Percentiles rank a stretch among this genome's conserved stretches.
Conservation (phyloP, 2,329 filamentous ascomycete species). For the Penicillium aurantiogriseum region DNA sequence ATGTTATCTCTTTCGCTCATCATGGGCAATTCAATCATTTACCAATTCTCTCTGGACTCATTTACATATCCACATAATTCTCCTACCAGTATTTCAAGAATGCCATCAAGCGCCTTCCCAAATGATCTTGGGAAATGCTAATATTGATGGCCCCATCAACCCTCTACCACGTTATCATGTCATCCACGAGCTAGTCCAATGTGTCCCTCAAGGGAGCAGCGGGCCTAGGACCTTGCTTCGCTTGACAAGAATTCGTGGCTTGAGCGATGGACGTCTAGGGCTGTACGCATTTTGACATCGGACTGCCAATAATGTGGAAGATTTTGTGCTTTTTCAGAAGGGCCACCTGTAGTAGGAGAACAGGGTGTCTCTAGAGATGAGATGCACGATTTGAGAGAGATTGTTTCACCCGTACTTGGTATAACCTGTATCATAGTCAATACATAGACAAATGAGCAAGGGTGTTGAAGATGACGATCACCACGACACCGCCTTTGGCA, state of each 20-base stretch:
- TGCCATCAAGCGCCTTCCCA: too few relatives aligned
- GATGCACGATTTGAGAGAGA: neutral
- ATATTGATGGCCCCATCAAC: neutral
- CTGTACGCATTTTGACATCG: too few relatives aligned
- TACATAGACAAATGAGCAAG: neutral
- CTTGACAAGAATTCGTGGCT: neutral
- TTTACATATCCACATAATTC: too few relatives aligned
- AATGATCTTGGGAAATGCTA: too few relatives aligned
- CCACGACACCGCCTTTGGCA: slow-evolving; percentile 23
- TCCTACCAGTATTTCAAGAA: too few relatives aligned
- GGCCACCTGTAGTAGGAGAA: neutral
- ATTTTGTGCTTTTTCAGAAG: neutral
- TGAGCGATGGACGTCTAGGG: neutral
- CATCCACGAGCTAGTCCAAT: neutral
- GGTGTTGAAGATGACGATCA: neutral
- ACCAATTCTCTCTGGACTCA: too few relatives aligned
- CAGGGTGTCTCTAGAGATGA: neutral
- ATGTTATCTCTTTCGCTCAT: neutral
- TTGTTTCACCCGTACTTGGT: neutral
- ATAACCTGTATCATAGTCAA: too few relatives aligned
- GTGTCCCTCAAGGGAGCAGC: neutral
- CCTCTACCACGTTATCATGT: neutral
- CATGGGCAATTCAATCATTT: too few relatives aligned
- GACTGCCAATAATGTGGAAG: neutral
- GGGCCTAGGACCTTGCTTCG: neutral